Percentiles rank a stretch among this genome's conserved stretches.
These are phyloP conservation scores for Ophiostoma quercus DNA, from an alignment of 2,329 filamentous ascomycete genomes.

Conservation along the genomic window DNA sequence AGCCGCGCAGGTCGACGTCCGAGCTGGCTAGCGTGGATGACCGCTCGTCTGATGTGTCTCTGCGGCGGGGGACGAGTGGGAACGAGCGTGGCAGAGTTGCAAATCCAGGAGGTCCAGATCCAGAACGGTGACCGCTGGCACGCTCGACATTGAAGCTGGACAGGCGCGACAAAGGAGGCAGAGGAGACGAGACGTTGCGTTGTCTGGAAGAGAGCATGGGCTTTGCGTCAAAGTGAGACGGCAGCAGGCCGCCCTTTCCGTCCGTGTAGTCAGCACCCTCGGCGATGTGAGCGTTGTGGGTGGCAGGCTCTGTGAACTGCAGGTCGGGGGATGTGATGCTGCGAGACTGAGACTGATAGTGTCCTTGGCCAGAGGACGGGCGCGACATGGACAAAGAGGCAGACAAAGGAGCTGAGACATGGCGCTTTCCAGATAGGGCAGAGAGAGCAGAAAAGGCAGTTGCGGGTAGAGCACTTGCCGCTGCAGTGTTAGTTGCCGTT, in stretches of 20 bases:
- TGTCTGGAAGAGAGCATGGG: slow-evolving; percentile 30
- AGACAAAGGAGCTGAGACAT: slow-evolving; percentile 47
- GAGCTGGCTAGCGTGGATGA: slow-evolving; percentile 62
- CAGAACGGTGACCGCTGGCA: background rate
- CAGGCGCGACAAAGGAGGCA: slow-evolving; percentile 50
- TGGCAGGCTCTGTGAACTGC: slow-evolving; percentile 27
- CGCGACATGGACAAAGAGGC: slow-evolving; percentile 26
- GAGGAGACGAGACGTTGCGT: slow-evolving; percentile 51
- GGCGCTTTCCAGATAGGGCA: slow-evolving; percentile 37
- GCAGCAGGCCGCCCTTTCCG: slow-evolving; percentile 20
- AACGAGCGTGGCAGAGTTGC: slow-evolving; percentile 29
- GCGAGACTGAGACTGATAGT: slow-evolving; percentile 20
- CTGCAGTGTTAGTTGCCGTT: background rate
- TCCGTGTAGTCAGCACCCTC: slow-evolving; percentile 16
- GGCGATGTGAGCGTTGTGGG: background rate
- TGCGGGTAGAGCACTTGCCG: background rate
- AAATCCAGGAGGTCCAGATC: slow-evolving; percentile 4
- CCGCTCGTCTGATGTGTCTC: slow-evolving; percentile 43
- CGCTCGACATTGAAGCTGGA: slow-evolving; percentile 52
- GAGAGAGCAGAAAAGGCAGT: background rate
- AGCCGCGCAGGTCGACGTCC: slow-evolving; percentile 60
- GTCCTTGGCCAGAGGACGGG: slow-evolving; percentile 15
- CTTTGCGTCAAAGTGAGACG: slow-evolving; percentile 17
- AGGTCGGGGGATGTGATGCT: slow-evolving; percentile 44
- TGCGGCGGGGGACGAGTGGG: slow-evolving; percentile 39